Evolutionary conservation across 2,329 filamentous ascomycete genomes (phyloP).

Genomic region (Fusarium agapanthi): DNA sequence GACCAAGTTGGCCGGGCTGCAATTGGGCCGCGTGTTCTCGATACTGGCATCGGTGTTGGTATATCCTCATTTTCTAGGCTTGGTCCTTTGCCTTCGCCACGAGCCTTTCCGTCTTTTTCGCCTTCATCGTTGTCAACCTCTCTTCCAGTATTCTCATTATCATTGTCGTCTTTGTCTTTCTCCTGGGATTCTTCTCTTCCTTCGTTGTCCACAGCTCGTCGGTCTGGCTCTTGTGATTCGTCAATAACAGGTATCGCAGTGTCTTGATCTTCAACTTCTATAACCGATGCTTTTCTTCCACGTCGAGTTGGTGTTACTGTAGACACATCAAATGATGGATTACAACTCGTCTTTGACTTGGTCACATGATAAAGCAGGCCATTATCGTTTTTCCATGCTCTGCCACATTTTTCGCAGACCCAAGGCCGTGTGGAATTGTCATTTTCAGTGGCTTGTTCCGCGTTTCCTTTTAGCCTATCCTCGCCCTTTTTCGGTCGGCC

Average conservation of each 20-base stretch:
- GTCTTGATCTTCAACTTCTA: slow-evolving; percentile 13
- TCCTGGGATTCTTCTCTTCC: neutral
- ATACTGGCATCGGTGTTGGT: neutral
- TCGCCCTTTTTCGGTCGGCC: slow-evolving; percentile 33
- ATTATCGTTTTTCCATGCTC: slow-evolving; percentile 65
- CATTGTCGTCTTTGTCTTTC: neutral
- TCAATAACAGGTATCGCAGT: neutral
- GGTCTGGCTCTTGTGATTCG: neutral
- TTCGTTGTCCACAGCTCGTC: neutral
- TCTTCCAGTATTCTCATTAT: neutral
- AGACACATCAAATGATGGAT: slow-evolving; percentile 51
- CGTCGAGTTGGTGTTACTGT: slow-evolving; percentile 22
- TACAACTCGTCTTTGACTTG: slow-evolving; percentile 64
- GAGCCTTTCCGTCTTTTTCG: neutral
- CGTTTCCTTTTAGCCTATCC: slow-evolving; percentile 12
- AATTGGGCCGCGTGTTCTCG: slow-evolving; percentile 25
- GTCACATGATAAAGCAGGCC: slow-evolving; percentile 67
- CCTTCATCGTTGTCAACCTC: neutral
- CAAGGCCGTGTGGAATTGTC: slow-evolving; percentile 46
- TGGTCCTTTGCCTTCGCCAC: neutral
- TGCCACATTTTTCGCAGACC: slow-evolving; percentile 62
- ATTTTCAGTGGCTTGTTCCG: slow-evolving; percentile 11
- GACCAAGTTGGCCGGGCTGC: slow-evolving; percentile 27
- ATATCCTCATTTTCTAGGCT: neutral
- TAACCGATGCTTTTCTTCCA: slow-evolving; percentile 14